These are phyloP conservation scores for Ramalina intermedia DNA, from an alignment of 495 filamentous ascomycete species.

Conservation along the genomic window DNA sequence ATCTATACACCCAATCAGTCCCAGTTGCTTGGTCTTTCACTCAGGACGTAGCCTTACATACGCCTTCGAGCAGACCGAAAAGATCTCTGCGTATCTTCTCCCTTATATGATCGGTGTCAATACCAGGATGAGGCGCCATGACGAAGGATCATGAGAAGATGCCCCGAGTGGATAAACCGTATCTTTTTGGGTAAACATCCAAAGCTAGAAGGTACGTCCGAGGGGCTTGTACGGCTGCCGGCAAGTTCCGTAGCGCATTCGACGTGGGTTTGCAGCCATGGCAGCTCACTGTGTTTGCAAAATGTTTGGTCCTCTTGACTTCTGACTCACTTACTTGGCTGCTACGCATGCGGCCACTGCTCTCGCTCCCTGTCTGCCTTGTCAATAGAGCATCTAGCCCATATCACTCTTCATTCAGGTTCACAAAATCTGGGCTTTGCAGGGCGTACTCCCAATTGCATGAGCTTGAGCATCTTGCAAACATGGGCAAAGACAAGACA, in stretches of 20 bases:
- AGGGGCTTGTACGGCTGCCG: neutral
- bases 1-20: slow-evolving; percentile 42
- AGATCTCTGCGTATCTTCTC: slow-evolving; percentile 77
- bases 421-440: too few species aligned
- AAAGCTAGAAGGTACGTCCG: too few species aligned
- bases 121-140: slow-evolving; percentile 55
- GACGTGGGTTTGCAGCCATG: neutral
- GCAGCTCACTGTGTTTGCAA: too few species aligned
- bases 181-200: neutral
- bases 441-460: too few species aligned
- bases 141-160: neutral
- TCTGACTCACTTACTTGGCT: too few species aligned
- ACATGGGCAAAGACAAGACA: slow-evolving; percentile 22
- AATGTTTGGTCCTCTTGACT: too few species aligned
- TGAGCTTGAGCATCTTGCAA: neutral
- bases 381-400: too few species aligned
- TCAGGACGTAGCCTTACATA: slow-evolving; percentile 44
- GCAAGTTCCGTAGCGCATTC: slow-evolving; percentile 1
- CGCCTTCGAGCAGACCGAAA: slow-evolving; percentile 74
- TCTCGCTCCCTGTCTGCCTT: too few species aligned
- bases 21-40: slow-evolving; percentile 14
- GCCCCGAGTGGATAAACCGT: neutral
- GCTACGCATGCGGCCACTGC: too few species aligned
- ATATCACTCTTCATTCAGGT: too few species aligned
- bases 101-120: slow-evolving; percentile 67